These are phyloP conservation scores for Candida bentonensis DNA, from an alignment of 805 yeast species.

Conservation along the genomic window DNA sequence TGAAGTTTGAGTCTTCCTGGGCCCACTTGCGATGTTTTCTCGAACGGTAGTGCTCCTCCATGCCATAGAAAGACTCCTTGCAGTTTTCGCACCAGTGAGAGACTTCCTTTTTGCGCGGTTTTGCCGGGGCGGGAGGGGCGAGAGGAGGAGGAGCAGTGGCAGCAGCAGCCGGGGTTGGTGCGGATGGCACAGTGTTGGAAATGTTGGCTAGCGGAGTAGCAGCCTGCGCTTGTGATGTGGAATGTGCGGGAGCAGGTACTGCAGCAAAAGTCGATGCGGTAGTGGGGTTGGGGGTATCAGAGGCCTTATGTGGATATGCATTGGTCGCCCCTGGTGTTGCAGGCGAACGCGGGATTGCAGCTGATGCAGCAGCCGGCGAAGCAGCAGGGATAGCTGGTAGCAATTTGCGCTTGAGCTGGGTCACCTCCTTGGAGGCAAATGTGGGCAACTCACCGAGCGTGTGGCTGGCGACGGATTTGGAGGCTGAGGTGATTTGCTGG, in stretches of 20 bases:
- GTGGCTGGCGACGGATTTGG: neutral
- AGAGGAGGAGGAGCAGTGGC: no score
- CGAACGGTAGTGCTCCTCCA: conserved; percentile 59
- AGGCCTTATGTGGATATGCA: neutral
- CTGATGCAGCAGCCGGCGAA: neutral
- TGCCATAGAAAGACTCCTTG: conserved; percentile 63
- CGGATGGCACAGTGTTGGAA: neutral
- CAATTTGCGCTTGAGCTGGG: neutral
- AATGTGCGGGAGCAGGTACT: neutral
- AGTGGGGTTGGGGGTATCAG: neutral
- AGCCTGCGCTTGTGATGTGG: neutral
- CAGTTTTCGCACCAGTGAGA: conserved; percentile 80
- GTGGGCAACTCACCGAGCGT: neutral
- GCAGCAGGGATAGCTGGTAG: neutral
- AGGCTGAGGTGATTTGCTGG: conserved; percentile 17
- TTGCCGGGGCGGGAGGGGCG: no score
- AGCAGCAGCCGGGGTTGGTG: neutral
- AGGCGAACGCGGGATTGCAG: neutral
- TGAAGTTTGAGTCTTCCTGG: conserved; percentile 51
- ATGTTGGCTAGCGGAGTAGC: neutral
- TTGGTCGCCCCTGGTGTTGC: neutral
- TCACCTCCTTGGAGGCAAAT: neutral
- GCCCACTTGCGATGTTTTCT: conserved; percentile 73
- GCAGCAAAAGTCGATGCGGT: neutral
- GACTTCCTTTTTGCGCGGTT: conserved; percentile 38